phyloP scores from a whole-genome alignment of 2,329 filamentous ascomycete genomes.

The Alternaria novae-zelandiae region DNA sequence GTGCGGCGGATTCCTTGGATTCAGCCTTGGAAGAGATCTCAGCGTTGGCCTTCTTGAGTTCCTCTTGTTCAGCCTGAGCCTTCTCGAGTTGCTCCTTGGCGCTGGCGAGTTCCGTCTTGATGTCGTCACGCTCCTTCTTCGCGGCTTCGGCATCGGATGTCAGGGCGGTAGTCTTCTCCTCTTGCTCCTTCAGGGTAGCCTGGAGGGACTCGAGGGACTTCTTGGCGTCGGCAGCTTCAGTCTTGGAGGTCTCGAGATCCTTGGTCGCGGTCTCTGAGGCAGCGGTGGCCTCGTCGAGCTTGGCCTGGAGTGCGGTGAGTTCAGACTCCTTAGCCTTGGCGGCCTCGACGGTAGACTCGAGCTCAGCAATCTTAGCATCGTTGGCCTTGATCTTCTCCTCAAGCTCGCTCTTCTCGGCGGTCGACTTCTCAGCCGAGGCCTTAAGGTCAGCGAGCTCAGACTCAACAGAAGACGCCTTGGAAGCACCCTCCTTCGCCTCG shows the following conservation, averaged over 20 bases:
- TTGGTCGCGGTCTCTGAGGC: constrained; percentile 18
- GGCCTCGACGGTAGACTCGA: constrained; percentile 25
- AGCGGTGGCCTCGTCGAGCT: constrained; percentile 23
- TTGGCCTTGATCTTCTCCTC: constrained; percentile 34
- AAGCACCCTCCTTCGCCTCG: constrained; percentile 23
- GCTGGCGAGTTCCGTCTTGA: constrained; percentile 26
- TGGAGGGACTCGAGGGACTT: constrained; percentile 14
- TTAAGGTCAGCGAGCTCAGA: constrained; percentile 31
- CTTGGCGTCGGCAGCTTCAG: constrained; percentile 22
- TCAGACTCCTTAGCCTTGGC: constrained; percentile 24
- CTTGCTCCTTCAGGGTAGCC: constrained; percentile 19
- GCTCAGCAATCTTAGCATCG: constrained; percentile 29
- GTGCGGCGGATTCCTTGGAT: constrained; percentile 19
- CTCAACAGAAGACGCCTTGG: constrained; percentile 21
- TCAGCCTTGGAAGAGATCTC: constrained; percentile 24
- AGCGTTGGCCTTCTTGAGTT: constrained; percentile 23
- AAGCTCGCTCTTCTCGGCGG: constrained; percentile 27
- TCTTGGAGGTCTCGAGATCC: constrained; percentile 25
- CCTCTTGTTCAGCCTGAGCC: constrained; percentile 23
- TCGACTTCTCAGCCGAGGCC: constrained; percentile 27
- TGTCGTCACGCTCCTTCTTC: constrained; percentile 26
- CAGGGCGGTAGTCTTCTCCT: constrained; percentile 21
- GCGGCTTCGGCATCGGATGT: constrained; percentile 20
- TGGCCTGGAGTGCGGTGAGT: constrained; percentile 23
- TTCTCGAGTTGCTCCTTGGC: constrained; percentile 29